Evolutionary conservation across 176 grass and related monocot genomes (phyloP).

Genomic region (Chloris gayana): DNA sequence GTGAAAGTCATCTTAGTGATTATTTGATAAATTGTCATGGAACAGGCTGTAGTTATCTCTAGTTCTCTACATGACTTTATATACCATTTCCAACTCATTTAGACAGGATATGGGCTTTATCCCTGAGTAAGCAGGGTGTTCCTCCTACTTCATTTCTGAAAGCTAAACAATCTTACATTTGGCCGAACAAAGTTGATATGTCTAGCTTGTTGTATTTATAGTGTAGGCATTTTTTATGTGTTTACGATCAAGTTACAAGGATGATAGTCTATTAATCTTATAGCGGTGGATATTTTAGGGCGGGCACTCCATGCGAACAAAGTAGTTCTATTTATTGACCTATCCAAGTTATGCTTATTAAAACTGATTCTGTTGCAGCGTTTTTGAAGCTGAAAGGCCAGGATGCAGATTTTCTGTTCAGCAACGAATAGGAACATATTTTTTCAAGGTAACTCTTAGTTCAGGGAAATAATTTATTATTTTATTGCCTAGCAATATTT

Average conservation of each 20-base stretch:
- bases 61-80: background rate
- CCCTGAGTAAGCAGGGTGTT: background rate
- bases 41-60: background rate
- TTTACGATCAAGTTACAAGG: conserved; percentile 5
- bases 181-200: background rate
- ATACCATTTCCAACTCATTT: background rate
- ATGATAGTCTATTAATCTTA: background rate
- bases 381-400: conserved; percentile 96
- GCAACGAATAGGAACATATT: conserved; percentile 85
- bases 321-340: conserved; percentile 19
- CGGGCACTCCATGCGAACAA: background rate
- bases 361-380: conserved; percentile 51
- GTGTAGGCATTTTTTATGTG: background rate
- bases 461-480: background rate
- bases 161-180: background rate
- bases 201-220: background rate
- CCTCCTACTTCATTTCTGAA: background rate
- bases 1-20: background rate
- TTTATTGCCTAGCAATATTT: background rate
- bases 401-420: conserved; percentile 81
- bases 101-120: background rate
- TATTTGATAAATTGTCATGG: background rate
- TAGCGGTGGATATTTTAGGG: background rate
- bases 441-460: conserved; percentile 74
- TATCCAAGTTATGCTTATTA: conserved; percentile 20